phyloP scores from a whole-genome alignment of 495 filamentous ascomycete species.

The Xylaria curta region DNA sequence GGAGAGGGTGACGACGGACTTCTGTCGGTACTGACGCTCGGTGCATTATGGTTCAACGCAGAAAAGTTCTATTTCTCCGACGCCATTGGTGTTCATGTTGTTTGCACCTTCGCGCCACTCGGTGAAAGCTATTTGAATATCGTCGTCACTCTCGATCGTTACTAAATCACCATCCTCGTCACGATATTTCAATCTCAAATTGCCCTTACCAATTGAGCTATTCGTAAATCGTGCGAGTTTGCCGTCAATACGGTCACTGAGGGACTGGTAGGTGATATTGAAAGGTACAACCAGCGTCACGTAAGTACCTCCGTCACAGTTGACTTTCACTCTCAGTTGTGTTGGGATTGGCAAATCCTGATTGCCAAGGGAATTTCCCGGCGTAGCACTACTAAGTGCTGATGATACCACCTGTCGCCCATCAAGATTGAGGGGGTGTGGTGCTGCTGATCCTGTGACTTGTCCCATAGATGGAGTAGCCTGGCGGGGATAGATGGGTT shows the following conservation, averaged over 20 bases:
- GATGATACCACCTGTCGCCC: conserved; percentile 43
- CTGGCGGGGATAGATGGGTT: conserved; percentile 54
- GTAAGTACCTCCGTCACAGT: conserved; percentile 78
- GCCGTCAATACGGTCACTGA: conserved; percentile 95
- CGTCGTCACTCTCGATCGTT: conserved; percentile 91
- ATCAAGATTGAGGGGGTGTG: conserved; percentile 40
- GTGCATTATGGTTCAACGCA: conserved; percentile 50
- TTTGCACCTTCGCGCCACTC: conserved; percentile 84
- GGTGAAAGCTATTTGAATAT: conserved; percentile 91
- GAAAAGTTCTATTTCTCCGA: conserved; percentile 86
- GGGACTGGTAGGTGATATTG: conserved; percentile 89
- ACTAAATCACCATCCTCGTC: conserved; percentile 95
- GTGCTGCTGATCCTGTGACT: conserved; percentile 16
- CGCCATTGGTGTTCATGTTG: conserved; percentile 65
- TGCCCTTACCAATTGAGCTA: conserved; percentile 77
- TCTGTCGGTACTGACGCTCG: not conserved
- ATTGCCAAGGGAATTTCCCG: conserved; percentile 50
- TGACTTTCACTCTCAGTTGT: conserved; percentile 94
- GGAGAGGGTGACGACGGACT: not conserved
- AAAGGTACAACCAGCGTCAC: conserved; percentile 91
- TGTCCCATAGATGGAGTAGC: conserved; percentile 41
- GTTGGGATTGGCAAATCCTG: conserved; percentile 68
- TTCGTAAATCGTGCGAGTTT: conserved; percentile 85
- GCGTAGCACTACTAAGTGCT: conserved; percentile 42
- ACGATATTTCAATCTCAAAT: conserved; percentile 82